phyloP scores from a whole-genome alignment of 176 grass and related monocot species.

The Bromus sterilis region DNA sequence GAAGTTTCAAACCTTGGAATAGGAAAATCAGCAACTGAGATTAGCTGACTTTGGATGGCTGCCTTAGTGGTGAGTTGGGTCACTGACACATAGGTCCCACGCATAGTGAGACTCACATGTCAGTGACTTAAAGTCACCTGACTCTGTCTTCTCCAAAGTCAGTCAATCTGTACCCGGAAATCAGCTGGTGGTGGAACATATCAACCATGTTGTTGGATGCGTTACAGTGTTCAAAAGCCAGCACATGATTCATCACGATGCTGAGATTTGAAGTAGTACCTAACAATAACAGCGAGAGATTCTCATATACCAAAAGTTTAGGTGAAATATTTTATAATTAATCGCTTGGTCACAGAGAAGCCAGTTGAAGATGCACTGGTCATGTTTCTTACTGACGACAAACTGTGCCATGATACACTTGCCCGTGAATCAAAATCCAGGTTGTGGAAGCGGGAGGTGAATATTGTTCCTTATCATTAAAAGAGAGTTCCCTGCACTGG shows the following conservation, averaged over 20 bases:
- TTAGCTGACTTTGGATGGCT: too few species aligned
- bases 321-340: background rate
- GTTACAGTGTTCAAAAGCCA: background rate
- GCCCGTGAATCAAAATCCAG: background rate
- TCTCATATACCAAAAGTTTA: background rate
- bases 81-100: too few species aligned
- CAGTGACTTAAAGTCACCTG: too few species aligned
- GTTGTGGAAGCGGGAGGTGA: background rate
- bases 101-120: too few species aligned
- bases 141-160: too few species aligned
- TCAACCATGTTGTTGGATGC: background rate
- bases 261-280: background rate
- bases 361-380: background rate
- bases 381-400: background rate
- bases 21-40: too few species aligned
- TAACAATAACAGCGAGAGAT: background rate
- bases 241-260: background rate
- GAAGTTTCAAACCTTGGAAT: too few species aligned
- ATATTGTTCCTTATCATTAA: background rate
- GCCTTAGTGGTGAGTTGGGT: too few species aligned
- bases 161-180: too few species aligned
- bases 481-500: too few species aligned
- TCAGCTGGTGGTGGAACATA: background rate
- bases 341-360: background rate
- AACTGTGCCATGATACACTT: background rate